Evolutionary conservation across 2,329 filamentous ascomycete genomes (phyloP), one percentile per base, ranked within the genome.

Genomic region (Dendrostoma leiphaemia): DNA sequence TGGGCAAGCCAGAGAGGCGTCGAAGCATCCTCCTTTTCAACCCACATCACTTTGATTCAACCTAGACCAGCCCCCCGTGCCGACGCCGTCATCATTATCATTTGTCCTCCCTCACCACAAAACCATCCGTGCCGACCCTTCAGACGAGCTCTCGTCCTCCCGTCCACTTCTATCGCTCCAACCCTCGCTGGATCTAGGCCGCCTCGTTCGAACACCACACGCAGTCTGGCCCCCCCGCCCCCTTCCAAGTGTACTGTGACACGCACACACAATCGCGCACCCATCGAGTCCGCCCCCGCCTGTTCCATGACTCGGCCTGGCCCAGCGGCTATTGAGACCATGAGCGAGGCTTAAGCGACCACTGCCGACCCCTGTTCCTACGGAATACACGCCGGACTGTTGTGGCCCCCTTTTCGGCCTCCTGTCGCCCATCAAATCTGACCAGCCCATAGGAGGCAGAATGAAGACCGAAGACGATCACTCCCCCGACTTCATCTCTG

Each of bases 391-490:
- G 19, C 44, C 55, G 55, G 55, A 47, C 24, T 24, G 23, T 24
- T 43, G 51, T 48, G 51, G 37, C 45, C 44, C 51, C 46, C 47
- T 38, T 37, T 15, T 24, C 28, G 41, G 38, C 29, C 17, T 31
- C 24, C 31, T 41, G 37, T 43, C 32, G 9, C 41, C 45, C 31
- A 10, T 43, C n/a, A n/a, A n/a, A n/a, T n/a, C n/a, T n/a, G n/a
- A n/a, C n/a, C n/a, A n/a, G n/a, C n/a, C n/a, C n/a, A n/a, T n/a
- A n/a, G n/a, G n/a, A 40, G 40, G 31, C 48, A 53, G 41, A 40
- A 59, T 59, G 57, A 59, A 59, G 57, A 59, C 57, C 54, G 57
- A 59, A 59, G 54, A 59, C 49, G 57, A 59, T 34, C 34, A 41
- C 51, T 44, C 54, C 44, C 23, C 56, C 45, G 57, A 56, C 29